Evolutionary conservation across 139 green algal genomes (phyloP).

Genomic region (Tetraselmis striata): DNA sequence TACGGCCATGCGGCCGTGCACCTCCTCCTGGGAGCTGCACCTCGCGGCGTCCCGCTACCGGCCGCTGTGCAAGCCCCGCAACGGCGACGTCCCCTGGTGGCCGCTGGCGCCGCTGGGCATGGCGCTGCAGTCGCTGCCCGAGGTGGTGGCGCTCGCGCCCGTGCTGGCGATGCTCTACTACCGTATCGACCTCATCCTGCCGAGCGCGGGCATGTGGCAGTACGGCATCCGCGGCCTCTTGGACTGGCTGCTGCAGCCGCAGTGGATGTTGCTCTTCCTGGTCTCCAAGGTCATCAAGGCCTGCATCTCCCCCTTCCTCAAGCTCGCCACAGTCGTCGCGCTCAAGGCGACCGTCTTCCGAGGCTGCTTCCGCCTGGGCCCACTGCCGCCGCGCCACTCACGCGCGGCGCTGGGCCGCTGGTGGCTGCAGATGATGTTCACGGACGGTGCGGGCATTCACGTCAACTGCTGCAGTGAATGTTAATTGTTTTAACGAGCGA

Average conservation of each 20-base stretch:
- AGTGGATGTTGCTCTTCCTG: not conserved
- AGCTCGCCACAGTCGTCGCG: not conserved
- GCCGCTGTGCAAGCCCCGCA: not conserved
- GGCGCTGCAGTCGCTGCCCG: not conserved
- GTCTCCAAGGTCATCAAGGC: not conserved
- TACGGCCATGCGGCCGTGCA: slow-evolving; percentile 8
- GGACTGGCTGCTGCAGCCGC: not conserved
- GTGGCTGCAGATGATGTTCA: not conserved
- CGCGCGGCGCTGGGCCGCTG: slow-evolving; percentile 4
- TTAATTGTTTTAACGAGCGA: too few relatives aligned
- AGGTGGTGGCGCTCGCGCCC: not conserved
- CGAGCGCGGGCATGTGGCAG: not conserved
- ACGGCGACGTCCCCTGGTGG: not conserved
- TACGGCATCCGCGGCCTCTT: not conserved
- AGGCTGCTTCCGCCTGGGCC: slow-evolving; percentile 8
- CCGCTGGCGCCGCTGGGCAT: not conserved
- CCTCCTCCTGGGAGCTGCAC: slow-evolving; percentile 14
- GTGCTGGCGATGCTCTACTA: not conserved
- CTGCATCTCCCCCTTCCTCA: not conserved
- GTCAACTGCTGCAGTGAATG: too few relatives aligned
- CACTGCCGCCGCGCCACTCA: not conserved
- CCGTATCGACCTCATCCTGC: not conserved
- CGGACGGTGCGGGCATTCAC: not conserved
- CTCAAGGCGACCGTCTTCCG: not conserved
- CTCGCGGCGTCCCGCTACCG: not conserved